These are phyloP conservation scores for Colletotrichum sp. DNA, from an alignment of 2,329 filamentous ascomycete genomes.

Conservation along the genomic window DNA sequence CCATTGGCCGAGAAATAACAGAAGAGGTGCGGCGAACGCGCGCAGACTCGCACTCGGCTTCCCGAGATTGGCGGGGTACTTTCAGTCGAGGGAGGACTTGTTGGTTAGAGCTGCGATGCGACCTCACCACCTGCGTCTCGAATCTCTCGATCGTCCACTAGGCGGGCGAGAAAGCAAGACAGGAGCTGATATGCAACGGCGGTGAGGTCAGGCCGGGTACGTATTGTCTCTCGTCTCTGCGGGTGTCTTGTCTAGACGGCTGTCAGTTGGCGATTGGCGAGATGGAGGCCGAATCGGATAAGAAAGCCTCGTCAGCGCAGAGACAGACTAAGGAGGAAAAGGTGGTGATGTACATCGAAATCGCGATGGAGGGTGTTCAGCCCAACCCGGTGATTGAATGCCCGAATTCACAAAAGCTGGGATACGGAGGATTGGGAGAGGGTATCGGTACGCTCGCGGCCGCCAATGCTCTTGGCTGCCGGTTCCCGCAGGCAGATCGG, in stretches of 20 bases:
- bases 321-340: neutral
- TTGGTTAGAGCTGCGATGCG: neutral
- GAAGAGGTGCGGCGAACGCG: neutral
- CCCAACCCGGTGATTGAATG: neutral
- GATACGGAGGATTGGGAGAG: neutral
- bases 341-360: neutral
- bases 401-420: neutral
- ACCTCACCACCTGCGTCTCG: neutral
- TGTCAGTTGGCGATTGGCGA: neutral
- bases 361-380: neutral
- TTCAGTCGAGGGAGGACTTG: neutral
- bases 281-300: neutral
- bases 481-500: neutral
- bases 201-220: neutral
- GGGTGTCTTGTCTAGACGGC: neutral
- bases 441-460: neutral
- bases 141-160: neutral
- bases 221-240: neutral
- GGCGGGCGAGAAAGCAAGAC: neutral
- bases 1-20: neutral
- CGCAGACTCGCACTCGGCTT: neutral
- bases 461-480: neutral
- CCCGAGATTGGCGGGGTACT: neutral
- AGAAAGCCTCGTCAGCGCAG: neutral
- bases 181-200: constrained; percentile 6